phyloP scores from a whole-genome alignment of 331 rosid species.

The Spiraea crenata region DNA sequence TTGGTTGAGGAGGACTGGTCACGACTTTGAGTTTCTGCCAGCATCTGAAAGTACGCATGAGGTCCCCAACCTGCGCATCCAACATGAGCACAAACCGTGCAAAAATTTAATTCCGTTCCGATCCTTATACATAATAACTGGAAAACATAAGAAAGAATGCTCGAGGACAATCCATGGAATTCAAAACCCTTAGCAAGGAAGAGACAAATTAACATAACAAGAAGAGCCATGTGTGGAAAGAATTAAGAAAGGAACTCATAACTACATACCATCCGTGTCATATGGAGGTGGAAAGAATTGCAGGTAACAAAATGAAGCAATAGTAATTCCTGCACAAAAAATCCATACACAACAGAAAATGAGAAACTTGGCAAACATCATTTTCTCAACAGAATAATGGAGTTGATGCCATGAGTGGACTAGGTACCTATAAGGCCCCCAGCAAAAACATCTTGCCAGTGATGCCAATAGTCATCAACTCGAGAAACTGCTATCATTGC shows the following conservation, averaged over 20 bases:
- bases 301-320: conserved; percentile 85
- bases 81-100: background rate
- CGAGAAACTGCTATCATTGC: conserved; percentile 84
- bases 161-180: background rate
- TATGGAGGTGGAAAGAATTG: conserved; percentile 96
- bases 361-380: conserved; percentile 3
- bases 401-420: conserved; percentile 56
- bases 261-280: conserved; percentile 63
- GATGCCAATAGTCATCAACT: conserved; percentile 99
- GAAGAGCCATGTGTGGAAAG: background rate
- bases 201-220: background rate
- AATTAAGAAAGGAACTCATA: conserved; percentile 8
- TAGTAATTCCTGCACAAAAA: conserved; percentile 52
- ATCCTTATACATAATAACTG: background rate
- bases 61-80: conserved; percentile 87
- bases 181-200: background rate
- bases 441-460: conserved; percentile 92
- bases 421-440: conserved; percentile 75
- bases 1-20: conserved; percentile 35
- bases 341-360: conserved; percentile 19
- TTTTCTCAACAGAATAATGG: conserved; percentile 52
- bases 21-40: conserved; percentile 57
- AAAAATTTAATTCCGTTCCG: background rate
- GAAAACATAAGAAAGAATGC: background rate
- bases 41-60: conserved; percentile 86